Conservation (phyloP, 2,329 filamentous ascomycete species). For the Monosporascus ibericus region DNA sequence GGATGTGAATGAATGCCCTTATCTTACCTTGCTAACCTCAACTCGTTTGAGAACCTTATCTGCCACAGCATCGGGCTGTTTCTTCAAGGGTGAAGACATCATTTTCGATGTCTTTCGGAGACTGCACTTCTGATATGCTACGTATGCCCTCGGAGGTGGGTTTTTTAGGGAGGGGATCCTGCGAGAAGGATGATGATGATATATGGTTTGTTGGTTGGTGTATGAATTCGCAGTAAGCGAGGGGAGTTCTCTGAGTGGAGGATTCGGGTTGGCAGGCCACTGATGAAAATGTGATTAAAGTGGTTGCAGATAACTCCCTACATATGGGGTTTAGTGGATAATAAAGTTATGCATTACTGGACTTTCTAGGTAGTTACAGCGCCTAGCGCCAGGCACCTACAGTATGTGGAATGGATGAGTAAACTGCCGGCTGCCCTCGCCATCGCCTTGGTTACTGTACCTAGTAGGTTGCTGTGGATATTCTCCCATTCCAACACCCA, state of each 20-base stretch:
- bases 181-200: neutral
- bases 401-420: too few relatives aligned
- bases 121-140: neutral
- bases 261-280: neutral
- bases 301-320: neutral
- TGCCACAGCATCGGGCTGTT: constrained; percentile 57
- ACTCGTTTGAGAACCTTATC: constrained; percentile 67
- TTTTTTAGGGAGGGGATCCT: neutral
- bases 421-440: too few relatives aligned
- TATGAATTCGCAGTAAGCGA: neutral
- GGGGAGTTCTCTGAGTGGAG: neutral
- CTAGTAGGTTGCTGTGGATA: too few relatives aligned
- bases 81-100: constrained; percentile 58
- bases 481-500: too few relatives aligned
- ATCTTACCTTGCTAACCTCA: constrained; percentile 67
- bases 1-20: neutral
- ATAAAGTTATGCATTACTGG: too few relatives aligned
- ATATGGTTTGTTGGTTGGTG: neutral
- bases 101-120: neutral
- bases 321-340: too few relatives aligned
- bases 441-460: too few relatives aligned
- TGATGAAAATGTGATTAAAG: neutral
- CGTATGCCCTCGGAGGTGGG: neutral
- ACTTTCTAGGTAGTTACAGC: too few relatives aligned
- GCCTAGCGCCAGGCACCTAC: too few relatives aligned